phyloP scores from a whole-genome alignment of 176 grass and related monocot species.

The Rhynchospora pubera region DNA sequence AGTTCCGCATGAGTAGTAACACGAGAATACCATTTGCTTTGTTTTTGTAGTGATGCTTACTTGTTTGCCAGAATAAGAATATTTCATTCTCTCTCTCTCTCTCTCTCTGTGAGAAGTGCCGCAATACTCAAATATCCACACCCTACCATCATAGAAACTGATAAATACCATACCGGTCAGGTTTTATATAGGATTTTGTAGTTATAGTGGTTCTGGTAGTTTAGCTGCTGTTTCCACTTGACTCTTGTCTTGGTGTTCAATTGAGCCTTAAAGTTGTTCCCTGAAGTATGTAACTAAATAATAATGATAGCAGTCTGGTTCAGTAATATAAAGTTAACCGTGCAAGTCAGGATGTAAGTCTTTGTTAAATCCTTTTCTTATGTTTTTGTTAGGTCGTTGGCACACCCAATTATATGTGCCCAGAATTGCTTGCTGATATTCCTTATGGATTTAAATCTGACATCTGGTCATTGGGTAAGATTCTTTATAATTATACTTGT shows the following conservation, averaged over 20 bases:
- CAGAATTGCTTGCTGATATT: constrained; percentile 93
- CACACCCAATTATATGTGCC: constrained; percentile 99
- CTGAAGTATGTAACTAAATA: neutral
- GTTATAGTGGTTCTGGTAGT: neutral
- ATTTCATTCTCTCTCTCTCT: no score
- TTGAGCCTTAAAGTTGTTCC: neutral
- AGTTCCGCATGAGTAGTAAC: neutral
- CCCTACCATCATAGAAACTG: neutral
- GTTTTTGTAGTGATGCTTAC: neutral
- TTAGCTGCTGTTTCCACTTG: neutral
- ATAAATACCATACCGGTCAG: neutral
- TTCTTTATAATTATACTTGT: constrained; percentile 6
- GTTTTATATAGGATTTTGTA: neutral
- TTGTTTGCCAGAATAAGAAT: neutral
- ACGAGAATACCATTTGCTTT: neutral
- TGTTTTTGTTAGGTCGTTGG: constrained; percentile 65
- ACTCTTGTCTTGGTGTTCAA: neutral
- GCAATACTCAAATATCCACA: neutral
- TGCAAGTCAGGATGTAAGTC: neutral
- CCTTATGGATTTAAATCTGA: constrained; percentile 99
- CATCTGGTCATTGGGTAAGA: constrained; percentile 96
- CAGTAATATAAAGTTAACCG: neutral
- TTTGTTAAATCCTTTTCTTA: neutral
- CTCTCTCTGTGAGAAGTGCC: neutral
- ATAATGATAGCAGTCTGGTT: neutral